A percentile compares a stretch with the other conserved stretches of the same genome.
phyloP scores from a whole-genome alignment of 2,329 filamentous ascomycete genomes.

The Xylaria polymorpha region DNA sequence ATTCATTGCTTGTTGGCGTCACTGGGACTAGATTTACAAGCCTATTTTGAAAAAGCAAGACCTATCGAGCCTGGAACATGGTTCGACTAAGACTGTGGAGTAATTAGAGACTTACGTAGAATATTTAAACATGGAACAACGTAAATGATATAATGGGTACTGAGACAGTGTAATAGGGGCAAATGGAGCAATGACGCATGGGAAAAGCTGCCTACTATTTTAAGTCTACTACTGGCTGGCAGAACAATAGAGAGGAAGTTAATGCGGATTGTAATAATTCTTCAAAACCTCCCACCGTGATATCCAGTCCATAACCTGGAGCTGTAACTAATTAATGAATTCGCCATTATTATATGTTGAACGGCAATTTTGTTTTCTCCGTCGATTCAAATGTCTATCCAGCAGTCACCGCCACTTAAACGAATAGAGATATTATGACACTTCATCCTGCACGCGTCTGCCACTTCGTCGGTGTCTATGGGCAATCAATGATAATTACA shows the following conservation, averaged over 20 bases:
- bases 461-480: not conserved
- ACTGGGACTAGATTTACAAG: not conserved
- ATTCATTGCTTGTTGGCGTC: not conserved
- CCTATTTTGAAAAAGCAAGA: not conserved
- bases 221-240: not conserved
- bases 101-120: too few relatives aligned
- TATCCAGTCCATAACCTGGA: not conserved
- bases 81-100: not conserved
- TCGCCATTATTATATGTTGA: not conserved
- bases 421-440: not conserved
- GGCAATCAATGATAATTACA: not conserved
- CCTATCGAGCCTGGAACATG: not conserved
- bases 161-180: not conserved
- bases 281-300: not conserved
- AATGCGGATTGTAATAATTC: not conserved
- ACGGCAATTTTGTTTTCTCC: not conserved
- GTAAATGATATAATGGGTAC: too few relatives aligned
- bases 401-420: not conserved
- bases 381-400: not conserved
- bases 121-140: not conserved
- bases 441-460: not conserved
- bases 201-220: not conserved
- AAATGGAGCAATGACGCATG: not conserved
- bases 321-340: not conserved
- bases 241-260: not conserved